Percentiles rank a stretch among this genome's conserved stretches.
These are phyloP conservation scores for Mollisia scopiformis DNA, from an alignment of 2,329 filamentous ascomycete species.

Conservation along the genomic window DNA sequence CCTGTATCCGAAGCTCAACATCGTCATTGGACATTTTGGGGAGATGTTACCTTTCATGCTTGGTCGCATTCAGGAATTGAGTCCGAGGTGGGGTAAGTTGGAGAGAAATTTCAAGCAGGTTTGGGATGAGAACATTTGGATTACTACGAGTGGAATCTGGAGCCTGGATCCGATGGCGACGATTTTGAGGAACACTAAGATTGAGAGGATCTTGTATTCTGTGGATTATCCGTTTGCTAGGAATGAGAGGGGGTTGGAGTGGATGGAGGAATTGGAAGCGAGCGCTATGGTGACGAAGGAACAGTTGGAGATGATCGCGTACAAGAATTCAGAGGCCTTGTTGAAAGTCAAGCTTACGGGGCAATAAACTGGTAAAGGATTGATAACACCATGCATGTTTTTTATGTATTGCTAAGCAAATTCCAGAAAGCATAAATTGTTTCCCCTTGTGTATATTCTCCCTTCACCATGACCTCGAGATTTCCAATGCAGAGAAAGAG, in stretches of 20 bases:
- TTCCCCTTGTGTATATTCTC: too few relatives aligned
- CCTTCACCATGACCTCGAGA: too few relatives aligned
- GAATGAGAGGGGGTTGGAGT: constrained; percentile 50
- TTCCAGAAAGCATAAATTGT: too few relatives aligned
- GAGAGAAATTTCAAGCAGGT: constrained; percentile 48
- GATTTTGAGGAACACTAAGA: constrained; percentile 45
- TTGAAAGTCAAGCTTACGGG: constrained; percentile 32
- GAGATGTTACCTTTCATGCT: constrained; percentile 52
- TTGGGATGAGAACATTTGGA: constrained; percentile 57
- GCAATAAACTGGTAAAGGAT: too few relatives aligned
- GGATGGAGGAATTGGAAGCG: constrained; percentile 49
- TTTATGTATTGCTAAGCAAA: too few relatives aligned
- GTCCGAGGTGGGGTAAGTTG: constrained; percentile 34
- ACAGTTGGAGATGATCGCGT: constrained; percentile 50
- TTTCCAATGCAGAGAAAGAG: too few relatives aligned
- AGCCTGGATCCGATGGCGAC: constrained; percentile 49
- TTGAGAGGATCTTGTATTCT: constrained; percentile 55
- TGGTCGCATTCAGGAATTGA: constrained; percentile 44
- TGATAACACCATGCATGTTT: too few relatives aligned
- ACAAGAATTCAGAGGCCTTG: constrained; percentile 51
- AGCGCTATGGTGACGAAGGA: constrained; percentile 51
- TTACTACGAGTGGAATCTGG: constrained; percentile 57
- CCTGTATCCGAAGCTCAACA: constrained; percentile 47
- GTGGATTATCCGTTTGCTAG: constrained; percentile 58
- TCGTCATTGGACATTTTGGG: constrained; percentile 52